phyloP scores from a whole-genome alignment of 2,329 filamentous ascomycete genomes.

The Fusarium humuli region DNA sequence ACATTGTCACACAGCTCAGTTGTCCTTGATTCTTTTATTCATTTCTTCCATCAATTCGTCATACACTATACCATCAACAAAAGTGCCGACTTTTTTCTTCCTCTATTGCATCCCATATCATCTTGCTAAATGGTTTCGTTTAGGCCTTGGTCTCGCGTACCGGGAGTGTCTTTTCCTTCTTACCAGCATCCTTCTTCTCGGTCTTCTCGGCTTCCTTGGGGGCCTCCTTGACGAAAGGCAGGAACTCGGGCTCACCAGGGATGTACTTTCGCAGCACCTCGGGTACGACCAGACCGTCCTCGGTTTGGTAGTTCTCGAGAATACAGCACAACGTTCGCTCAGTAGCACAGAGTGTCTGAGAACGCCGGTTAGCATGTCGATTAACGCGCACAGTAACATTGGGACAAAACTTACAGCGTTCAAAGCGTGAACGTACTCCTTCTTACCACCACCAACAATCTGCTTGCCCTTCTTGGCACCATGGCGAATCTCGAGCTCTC shows the following conservation, averaged over 20 bases:
- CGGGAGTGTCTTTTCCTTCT: slow-evolving; percentile 46
- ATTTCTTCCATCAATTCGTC: slow-evolving; percentile 19
- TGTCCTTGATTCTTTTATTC: slow-evolving; percentile 12
- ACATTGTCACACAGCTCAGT: too few relatives aligned
- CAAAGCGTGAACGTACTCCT: slow-evolving; percentile 93
- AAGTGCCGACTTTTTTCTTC: slow-evolving; percentile 34
- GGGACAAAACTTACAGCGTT: slow-evolving; percentile 68
- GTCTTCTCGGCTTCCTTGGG: slow-evolving; percentile 70
- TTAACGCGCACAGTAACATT: background rate
- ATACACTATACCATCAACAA: slow-evolving; percentile 25
- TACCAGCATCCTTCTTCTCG: slow-evolving; percentile 44
- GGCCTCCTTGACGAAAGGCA: slow-evolving; percentile 88
- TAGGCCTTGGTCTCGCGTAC: slow-evolving; percentile 47
- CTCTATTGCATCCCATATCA: slow-evolving; percentile 26
- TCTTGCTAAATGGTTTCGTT: slow-evolving; percentile 18
- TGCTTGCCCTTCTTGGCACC: slow-evolving; percentile 75
- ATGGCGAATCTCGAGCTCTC: slow-evolving; percentile 91
- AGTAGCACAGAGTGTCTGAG: slow-evolving; percentile 81
- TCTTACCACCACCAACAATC: slow-evolving; percentile 76
- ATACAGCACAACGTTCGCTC: slow-evolving; percentile 94
- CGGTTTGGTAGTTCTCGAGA: slow-evolving; percentile 95
- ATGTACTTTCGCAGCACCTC: slow-evolving; percentile 90
- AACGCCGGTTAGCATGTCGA: slow-evolving; percentile 15
- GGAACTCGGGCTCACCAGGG: slow-evolving; percentile 87
- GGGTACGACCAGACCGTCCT: slow-evolving; percentile 84